These are phyloP conservation scores for Stromatinia cepivora DNA, from an alignment of 2,329 filamentous ascomycete genomes.

Conservation along the genomic window DNA sequence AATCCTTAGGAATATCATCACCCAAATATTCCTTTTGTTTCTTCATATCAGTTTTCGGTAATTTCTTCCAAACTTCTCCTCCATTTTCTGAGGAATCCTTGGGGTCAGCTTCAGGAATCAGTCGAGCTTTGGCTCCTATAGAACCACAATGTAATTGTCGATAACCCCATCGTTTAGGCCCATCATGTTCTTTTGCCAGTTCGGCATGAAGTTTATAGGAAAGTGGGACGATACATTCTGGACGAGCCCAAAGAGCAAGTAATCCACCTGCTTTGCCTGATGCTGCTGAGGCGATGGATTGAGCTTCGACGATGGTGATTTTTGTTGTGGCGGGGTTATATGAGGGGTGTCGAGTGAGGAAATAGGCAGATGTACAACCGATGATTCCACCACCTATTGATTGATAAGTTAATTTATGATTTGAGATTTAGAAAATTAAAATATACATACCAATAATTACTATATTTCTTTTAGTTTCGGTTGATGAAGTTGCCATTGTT, in stretches of 20 bases:
- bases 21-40: constrained; percentile 48
- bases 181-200: constrained; percentile 80
- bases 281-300: constrained; percentile 81
- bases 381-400: constrained; percentile 76
- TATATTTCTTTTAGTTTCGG: constrained; percentile 33
- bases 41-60: constrained; percentile 58
- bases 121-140: constrained; percentile 35
- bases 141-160: constrained; percentile 71
- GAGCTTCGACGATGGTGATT: constrained; percentile 85
- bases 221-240: constrained; percentile 76
- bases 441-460: constrained; percentile 40
- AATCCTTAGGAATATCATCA: constrained; percentile 68
- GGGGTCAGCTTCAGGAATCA: constrained; percentile 16
- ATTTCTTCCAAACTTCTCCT: constrained; percentile 53
- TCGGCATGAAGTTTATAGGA: constrained; percentile 82
- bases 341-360: constrained; percentile 78
- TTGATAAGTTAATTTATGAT: not conserved
- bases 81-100: not conserved
- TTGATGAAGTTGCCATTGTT: constrained; percentile 8
- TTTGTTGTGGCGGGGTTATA: constrained; percentile 74
- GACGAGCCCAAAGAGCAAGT: constrained; percentile 89
- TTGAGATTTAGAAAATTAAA: constrained; percentile 57
- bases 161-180: constrained; percentile 82
- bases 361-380: constrained; percentile 89
- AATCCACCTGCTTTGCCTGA: constrained; percentile 94